These are phyloP conservation scores for Blepharisma japonicum DNA, from an alignment of 73 alveolate genomes.

Conservation along the genomic window DNA sequence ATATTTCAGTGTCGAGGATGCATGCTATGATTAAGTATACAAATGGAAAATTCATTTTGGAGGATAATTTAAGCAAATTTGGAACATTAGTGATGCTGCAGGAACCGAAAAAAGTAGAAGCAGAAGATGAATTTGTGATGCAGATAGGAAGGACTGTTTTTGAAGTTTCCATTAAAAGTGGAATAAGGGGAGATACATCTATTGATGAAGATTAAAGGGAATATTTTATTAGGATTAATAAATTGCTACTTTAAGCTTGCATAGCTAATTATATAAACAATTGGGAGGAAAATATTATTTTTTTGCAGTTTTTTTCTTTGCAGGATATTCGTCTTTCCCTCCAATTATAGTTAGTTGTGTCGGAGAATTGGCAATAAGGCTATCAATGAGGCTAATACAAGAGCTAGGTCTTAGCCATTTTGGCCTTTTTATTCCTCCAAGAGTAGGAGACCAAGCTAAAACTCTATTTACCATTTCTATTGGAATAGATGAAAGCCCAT, in stretches of 20 bases:
- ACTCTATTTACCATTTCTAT: conserved; percentile 32
- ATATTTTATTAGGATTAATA: too few species aligned
- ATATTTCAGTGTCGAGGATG: conserved; percentile 67
- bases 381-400: not conserved
- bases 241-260: too few species aligned
- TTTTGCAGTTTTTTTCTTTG: not conserved
- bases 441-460: conserved; percentile 37
- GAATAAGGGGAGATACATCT: too few species aligned
- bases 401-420: conserved; percentile 1
- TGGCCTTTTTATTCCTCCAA: conserved; percentile 50
- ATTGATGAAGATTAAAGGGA: too few species aligned
- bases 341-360: not conserved
- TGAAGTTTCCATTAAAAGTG: not conserved
- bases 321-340: not conserved
- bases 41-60: conserved; percentile 29
- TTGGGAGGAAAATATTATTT: too few species aligned
- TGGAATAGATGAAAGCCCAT: conserved; percentile 46
- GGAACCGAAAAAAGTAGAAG: conserved; percentile 1
- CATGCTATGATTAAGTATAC: conserved; percentile 37
- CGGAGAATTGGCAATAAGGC: not conserved
- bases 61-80: conserved; percentile 28
- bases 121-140: not conserved
- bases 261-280: too few species aligned
- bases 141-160: conserved; percentile 37
- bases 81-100: conserved; percentile 26